These are phyloP conservation scores for Speleostelium caveatum DNA, from an alignment of 78 protist species.

Conservation along the genomic window DNA sequence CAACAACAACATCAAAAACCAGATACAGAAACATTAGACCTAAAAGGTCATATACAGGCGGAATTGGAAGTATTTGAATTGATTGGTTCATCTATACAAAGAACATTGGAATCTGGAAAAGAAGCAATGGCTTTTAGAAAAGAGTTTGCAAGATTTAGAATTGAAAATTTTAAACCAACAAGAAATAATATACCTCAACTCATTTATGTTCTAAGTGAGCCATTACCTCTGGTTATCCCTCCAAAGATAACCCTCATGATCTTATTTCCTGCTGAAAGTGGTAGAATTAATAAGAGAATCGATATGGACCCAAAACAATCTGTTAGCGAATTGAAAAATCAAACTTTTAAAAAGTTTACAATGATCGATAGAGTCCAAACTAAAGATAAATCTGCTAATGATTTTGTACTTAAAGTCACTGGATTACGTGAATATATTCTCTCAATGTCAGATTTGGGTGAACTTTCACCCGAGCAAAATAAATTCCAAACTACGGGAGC, in stretches of 20 bases:
- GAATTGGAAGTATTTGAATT: conserved; percentile 61
- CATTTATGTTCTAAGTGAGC: conserved; percentile 46
- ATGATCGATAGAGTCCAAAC: conserved; percentile 52
- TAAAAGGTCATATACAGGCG: conserved; percentile 51
- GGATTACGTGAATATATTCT: conserved; percentile 70
- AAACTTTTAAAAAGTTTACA: conserved; percentile 55
- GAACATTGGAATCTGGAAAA: conserved; percentile 31
- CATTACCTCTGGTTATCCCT: conserved; percentile 46
- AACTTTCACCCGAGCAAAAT: neutral
- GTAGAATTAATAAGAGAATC: conserved; percentile 28
- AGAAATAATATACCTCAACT: conserved; percentile 35
- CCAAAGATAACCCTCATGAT: conserved; percentile 28
- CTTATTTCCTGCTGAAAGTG: conserved; percentile 6
- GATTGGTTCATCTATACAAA: conserved; percentile 33
- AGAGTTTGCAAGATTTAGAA: conserved; percentile 65
- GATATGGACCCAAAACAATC: conserved; percentile 36
- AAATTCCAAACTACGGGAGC: conserved; percentile 35
- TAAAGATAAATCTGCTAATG: conserved; percentile 3
- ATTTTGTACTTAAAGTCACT: conserved; percentile 60
- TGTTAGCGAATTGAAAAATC: neutral
- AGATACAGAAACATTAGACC: conserved; percentile 16
- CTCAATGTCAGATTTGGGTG: conserved; percentile 8
- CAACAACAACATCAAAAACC: neutral
- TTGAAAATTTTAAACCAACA: conserved; percentile 4
- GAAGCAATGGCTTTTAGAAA: conserved; percentile 48